Conservation (phyloP, 345 rosid species). For the Rhizophora apiculata region DNA sequence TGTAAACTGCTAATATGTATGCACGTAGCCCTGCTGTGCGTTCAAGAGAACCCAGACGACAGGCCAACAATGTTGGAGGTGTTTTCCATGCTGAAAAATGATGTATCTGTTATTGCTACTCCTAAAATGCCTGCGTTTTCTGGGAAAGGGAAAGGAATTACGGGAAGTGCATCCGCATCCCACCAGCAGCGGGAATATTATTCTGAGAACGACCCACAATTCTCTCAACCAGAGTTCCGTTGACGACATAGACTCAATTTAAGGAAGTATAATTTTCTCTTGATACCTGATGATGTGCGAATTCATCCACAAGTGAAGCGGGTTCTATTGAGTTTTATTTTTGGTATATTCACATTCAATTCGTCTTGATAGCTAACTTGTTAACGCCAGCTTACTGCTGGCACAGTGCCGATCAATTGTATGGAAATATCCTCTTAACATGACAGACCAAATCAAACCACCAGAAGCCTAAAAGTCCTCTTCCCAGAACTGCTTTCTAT, state of each 20-base stretch:
- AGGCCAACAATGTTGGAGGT: conserved; percentile 20
- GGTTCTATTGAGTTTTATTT: too few species aligned
- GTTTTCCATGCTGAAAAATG: conserved; percentile 1
- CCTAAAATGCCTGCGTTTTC: conserved; percentile 11
- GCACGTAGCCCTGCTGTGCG: conserved; percentile 12
- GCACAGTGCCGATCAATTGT: too few species aligned
- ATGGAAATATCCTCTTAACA: too few species aligned
- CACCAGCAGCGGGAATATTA: neutral
- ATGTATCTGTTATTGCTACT: neutral
- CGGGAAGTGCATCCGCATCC: neutral
- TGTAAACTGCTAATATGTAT: conserved; percentile 15
- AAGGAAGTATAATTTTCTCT: too few species aligned
- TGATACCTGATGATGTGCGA: too few species aligned
- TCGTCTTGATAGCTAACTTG: too few species aligned
- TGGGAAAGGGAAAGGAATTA: neutral
- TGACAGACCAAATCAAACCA: too few species aligned
- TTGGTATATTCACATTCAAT: too few species aligned
- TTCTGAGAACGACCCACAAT: conserved; percentile 25
- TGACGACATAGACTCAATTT: conserved; percentile 4
- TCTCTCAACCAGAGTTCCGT: conserved; percentile 30
- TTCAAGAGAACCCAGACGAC: conserved; percentile 19
- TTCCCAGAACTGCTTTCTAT: too few species aligned
- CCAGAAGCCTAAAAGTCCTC: too few species aligned
- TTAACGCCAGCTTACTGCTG: too few species aligned
- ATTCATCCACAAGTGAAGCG: too few species aligned